phyloP scores from a whole-genome alignment of 129 eudicot species.

The Scalesia atractyloides region DNA sequence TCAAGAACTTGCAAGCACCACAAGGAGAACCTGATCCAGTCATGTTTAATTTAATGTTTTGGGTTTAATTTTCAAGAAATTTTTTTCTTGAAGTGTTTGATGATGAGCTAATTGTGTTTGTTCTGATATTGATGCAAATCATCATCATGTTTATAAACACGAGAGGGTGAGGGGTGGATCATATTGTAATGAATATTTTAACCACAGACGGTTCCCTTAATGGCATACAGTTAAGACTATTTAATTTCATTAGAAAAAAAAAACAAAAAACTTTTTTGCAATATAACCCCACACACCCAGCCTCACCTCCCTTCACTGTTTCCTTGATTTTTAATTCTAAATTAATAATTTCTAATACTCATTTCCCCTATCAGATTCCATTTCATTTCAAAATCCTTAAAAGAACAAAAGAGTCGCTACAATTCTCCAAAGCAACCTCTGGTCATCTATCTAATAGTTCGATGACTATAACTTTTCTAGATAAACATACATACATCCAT shows the following conservation, averaged over 20 bases:
- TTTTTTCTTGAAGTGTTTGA: slow-evolving; percentile 22
- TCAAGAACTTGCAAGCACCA: slow-evolving; percentile 98
- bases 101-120: slow-evolving; percentile 38
- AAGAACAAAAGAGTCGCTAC: slow-evolving; percentile 50
- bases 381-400: slow-evolving; percentile 47
- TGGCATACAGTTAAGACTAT: slow-evolving; percentile 61
- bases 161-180: slow-evolving; percentile 60
- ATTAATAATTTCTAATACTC: background rate
- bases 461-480: slow-evolving; percentile 41
- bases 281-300: slow-evolving; percentile 31
- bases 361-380: slow-evolving; percentile 49
- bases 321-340: slow-evolving; percentile 22
- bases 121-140: slow-evolving; percentile 49
- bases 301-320: slow-evolving; percentile 24
- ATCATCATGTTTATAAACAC: slow-evolving; percentile 63
- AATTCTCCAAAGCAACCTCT: slow-evolving; percentile 42
- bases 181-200: slow-evolving; percentile 54
- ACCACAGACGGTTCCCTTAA: slow-evolving; percentile 70
- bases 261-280: slow-evolving; percentile 32
- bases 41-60: slow-evolving; percentile 45
- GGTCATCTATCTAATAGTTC: slow-evolving; percentile 16
- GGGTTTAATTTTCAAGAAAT: background rate
- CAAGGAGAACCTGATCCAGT: slow-evolving; percentile 95
- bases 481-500: background rate
- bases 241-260: slow-evolving; percentile 24